A percentile compares a stretch with the other conserved stretches of the same genome.
Conservation (phyloP, 179 eudicot genomes). For the Drosera spatulata region DNA sequence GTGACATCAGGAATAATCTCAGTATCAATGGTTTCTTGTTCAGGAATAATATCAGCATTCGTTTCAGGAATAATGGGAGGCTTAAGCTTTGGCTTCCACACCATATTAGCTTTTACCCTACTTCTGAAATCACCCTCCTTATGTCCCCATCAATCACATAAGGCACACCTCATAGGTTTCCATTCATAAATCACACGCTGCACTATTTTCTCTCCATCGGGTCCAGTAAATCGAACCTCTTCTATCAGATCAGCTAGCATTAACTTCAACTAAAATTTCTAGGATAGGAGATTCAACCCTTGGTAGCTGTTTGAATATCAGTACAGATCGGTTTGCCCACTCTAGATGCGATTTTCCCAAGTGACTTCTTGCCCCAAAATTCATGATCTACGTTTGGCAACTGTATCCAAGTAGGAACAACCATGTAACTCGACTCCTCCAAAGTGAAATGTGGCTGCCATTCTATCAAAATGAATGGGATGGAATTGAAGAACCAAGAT, state of each 20-base stretch:
- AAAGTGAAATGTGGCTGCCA: too few relatives aligned
- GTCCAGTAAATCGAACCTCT: neutral
- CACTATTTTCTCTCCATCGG: neutral
- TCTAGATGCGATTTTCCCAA: neutral
- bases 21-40: too few relatives aligned
- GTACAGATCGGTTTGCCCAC: neutral
- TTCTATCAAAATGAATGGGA: too few relatives aligned
- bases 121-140: neutral
- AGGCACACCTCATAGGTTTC: neutral
- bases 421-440: too few relatives aligned
- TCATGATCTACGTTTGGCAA: neutral
- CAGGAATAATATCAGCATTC: too few relatives aligned
- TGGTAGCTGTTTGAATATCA: neutral
- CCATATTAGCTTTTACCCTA: neutral
- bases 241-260: neutral
- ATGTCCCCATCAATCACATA: neutral
- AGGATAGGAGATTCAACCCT: neutral
- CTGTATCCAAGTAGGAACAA: neutral
- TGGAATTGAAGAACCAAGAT: too few relatives aligned
- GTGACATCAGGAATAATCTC: too few relatives aligned
- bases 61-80: too few relatives aligned
- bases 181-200: neutral
- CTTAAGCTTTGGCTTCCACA: neutral
- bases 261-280: neutral
- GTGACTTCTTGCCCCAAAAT: neutral